phyloP scores from a whole-genome alignment of 345 rosid genomes.

The Pugionium dolabratum region DNA sequence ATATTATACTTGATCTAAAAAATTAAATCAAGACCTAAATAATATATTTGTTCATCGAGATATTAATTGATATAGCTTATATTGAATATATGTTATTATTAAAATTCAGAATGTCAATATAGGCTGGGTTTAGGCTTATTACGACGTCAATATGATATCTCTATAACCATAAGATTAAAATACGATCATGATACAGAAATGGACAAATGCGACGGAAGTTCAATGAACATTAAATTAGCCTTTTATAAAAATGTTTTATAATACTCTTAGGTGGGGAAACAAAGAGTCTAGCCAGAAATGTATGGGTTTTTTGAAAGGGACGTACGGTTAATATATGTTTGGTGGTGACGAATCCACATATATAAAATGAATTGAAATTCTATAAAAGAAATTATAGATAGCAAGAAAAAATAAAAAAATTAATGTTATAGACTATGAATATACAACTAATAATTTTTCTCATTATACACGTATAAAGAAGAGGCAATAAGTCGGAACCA shows the following conservation, averaged over 20 bases:
- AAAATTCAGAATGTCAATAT: too few species aligned
- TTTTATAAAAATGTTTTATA: neutral
- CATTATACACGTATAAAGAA: conserved; percentile 17
- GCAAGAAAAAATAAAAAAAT: neutral
- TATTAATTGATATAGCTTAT: too few species aligned
- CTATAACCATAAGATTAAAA: neutral
- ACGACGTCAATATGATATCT: neutral
- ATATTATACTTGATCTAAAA: too few species aligned
- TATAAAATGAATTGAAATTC: conserved; percentile 15
- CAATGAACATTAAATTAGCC: neutral
- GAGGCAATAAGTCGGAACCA: conserved; percentile 15
- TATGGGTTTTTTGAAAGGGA: neutral
- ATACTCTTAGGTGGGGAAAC: conserved; percentile 5
- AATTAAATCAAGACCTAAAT: too few species aligned
- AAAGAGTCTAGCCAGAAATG: neutral
- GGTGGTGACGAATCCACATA: conserved; percentile 31
- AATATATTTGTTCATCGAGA: too few species aligned
- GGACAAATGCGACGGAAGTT: neutral
- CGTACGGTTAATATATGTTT: conserved; percentile 31
- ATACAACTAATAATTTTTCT: neutral
- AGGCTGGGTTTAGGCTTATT: neutral
- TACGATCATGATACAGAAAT: neutral
- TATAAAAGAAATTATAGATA: neutral
- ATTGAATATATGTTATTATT: too few species aligned
- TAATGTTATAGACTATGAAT: too few species aligned